Base-by-base conservation (phyloP, 306 rosid species). In the Pyrus communis region DNA sequence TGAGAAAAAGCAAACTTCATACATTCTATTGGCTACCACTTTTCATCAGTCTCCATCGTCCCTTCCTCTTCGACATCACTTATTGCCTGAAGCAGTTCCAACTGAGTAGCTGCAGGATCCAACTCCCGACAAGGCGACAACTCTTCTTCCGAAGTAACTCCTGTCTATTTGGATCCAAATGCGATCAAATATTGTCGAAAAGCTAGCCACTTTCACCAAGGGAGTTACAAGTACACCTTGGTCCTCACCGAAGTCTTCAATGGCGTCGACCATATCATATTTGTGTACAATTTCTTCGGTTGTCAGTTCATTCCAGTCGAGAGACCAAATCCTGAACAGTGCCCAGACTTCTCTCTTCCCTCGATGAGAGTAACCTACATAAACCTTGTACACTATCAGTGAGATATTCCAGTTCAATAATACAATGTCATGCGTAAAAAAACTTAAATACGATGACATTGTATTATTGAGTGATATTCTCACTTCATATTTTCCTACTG, bases 71-170 rank as follows among this genome's bases (percentile, higher is more conserved):
- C 84, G 17, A 71, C 86, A 79, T 78, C 86, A 71, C 82, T 49
- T 73, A 89, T 77, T 3, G 88, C 84, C 76, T 89, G 88, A 69
- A 90, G 93, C 82, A 92, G 90, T 43, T 95, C 91, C 10, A 59
- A 22, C 10, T 97, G 97, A 58, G 88, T 89, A 68, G 97, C 92
- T 54, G 97, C 96, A 42, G 98, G 96, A 72, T 95, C 97, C 82
- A 95, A 87, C 85, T 92, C 98, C 85, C 94, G 81, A 78, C 96
- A 95, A 83, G 93, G 91, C 78, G 88, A 85, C 82, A 92, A 88
- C 87, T 95, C 98, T 58, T 84, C 90, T 73, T 42, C 14, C 84
- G 83, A 1, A 86, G 86, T 80, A 95, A 88, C 57, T 52, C 82
- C 60, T 79, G 91, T 74, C 82, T 90, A 84, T 54, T 31, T 82